phyloP scores from a whole-genome alignment of 768 basidiomycete species.

The Candolleomyces efflorescens region DNA sequence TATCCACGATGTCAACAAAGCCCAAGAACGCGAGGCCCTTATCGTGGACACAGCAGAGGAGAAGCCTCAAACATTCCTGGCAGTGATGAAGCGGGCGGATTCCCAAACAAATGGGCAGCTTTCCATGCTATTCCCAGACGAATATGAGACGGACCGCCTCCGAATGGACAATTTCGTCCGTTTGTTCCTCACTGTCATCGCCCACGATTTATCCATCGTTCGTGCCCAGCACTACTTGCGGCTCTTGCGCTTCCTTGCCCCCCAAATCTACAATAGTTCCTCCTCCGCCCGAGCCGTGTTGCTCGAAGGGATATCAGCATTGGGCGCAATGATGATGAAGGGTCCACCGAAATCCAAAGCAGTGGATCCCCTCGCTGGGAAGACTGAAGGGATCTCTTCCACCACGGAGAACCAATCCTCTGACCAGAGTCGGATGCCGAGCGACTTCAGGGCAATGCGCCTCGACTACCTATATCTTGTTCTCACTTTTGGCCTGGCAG shows the following conservation, averaged over 20 bases:
- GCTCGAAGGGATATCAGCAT: constrained; percentile 64
- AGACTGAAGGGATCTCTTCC: background rate
- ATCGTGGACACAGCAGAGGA: constrained; percentile 68
- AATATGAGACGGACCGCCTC: constrained; percentile 55
- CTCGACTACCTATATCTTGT: constrained; percentile 61
- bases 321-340: constrained; percentile 52
- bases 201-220: constrained; percentile 61
- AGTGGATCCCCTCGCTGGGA: constrained; percentile 28
- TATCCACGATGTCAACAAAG: constrained; percentile 58
- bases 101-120: constrained; percentile 37
- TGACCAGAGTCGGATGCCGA: constrained; percentile 31
- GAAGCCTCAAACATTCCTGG: constrained; percentile 65
- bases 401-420: constrained; percentile 6
- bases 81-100: constrained; percentile 43
- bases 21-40: constrained; percentile 67
- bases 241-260: constrained; percentile 52
- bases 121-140: constrained; percentile 48
- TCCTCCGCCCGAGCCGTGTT: constrained; percentile 49
- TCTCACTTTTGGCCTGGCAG: constrained; percentile 42
- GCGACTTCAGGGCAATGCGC: constrained; percentile 55
- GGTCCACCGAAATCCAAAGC: constrained; percentile 40
- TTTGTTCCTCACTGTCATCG: constrained; percentile 75
- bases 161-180: constrained; percentile 63
- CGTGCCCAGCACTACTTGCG: constrained; percentile 70
- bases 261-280: constrained; percentile 55